Evolutionary conservation across 169 alveolate genomes (phyloP).

Genomic region (Plasmodium cynomolgi): DNA sequence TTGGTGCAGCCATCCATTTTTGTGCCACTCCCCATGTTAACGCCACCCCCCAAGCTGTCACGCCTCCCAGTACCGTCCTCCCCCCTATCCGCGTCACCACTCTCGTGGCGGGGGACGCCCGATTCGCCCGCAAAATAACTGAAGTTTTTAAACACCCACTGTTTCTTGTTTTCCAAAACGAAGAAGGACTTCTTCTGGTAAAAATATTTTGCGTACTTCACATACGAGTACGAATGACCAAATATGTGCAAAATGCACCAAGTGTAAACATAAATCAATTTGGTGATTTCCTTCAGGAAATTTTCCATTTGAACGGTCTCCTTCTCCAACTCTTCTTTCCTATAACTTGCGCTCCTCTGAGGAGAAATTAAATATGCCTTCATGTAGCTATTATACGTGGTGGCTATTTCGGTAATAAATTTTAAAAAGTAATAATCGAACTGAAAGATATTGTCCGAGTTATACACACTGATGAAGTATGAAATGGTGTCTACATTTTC

Average conservation of each 20-base stretch:
- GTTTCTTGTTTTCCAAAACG: conserved; percentile 47
- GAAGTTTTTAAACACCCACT: conserved; percentile 42
- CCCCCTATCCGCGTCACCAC: not conserved
- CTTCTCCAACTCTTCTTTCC: conserved; percentile 5
- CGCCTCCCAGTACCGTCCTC: not conserved
- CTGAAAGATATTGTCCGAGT: conserved; percentile 60
- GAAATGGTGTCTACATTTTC: conserved; percentile 59
- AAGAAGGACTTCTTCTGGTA: conserved; percentile 65
- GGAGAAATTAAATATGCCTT: conserved; percentile 19
- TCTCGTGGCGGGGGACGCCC: not conserved
- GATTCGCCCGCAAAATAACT: conserved; percentile 18
- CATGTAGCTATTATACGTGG: conserved; percentile 61
- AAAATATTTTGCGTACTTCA: conserved; percentile 70
- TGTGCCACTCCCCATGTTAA: not conserved
- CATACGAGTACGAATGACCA: conserved; percentile 70
- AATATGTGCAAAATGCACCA: conserved; percentile 65
- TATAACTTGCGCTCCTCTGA: not conserved
- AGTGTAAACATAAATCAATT: conserved; percentile 50
- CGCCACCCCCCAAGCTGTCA: not conserved
- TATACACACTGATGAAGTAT: conserved; percentile 52
- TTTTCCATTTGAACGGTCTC: not conserved
- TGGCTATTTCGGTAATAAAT: conserved; percentile 47
- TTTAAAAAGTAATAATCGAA: conserved; percentile 71
- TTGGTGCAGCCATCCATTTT: not conserved
- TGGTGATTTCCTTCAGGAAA: conserved; percentile 38